Evolutionary conservation across 108 stramenopile genomes (phyloP).

Genomic region (Fistulifera solaris): DNA sequence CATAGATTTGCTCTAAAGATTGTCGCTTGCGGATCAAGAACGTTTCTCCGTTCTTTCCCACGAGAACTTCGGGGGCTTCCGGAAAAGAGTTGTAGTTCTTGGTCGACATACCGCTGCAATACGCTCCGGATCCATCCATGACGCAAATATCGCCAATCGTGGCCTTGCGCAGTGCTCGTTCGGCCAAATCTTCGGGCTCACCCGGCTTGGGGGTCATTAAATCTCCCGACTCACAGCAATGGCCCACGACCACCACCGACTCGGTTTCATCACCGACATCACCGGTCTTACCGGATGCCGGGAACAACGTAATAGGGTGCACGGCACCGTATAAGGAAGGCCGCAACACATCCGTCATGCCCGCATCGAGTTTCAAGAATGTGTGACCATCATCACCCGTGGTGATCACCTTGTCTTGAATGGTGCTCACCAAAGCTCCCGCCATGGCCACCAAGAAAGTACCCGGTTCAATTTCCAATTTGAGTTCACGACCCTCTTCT

Average conservation of each 20-base stretch:
- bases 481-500: slow-evolving; percentile 81
- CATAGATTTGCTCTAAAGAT: slow-evolving; percentile 74
- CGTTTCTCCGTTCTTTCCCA: slow-evolving; percentile 49
- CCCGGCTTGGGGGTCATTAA: slow-evolving; percentile 92
- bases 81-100: slow-evolving; percentile 99
- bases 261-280: slow-evolving; percentile 61
- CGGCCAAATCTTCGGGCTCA: slow-evolving; percentile 85
- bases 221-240: slow-evolving; percentile 98
- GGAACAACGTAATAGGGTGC: slow-evolving; percentile 89
- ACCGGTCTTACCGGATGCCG: slow-evolving; percentile 49
- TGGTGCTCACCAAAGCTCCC: slow-evolving; percentile 82
- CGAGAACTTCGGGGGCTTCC: slow-evolving; percentile 88
- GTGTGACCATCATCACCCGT: slow-evolving; percentile 55
- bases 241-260: slow-evolving; percentile 93
- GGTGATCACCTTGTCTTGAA: slow-evolving; percentile 84
- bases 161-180: slow-evolving; percentile 71
- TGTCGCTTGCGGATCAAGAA: slow-evolving; percentile 88
- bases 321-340: slow-evolving; percentile 95
- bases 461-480: slow-evolving; percentile 96
- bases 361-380: slow-evolving; percentile 93
- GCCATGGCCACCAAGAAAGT: slow-evolving; percentile 96
- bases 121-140: slow-evolving; percentile 96
- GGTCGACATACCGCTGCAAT: slow-evolving; percentile 94
- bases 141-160: slow-evolving; percentile 85
- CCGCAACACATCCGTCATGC: slow-evolving; percentile 98